These are phyloP conservation scores for Talaromyces verruculosus DNA, from an alignment of 2,329 filamentous ascomycete species.

Conservation along the genomic window DNA sequence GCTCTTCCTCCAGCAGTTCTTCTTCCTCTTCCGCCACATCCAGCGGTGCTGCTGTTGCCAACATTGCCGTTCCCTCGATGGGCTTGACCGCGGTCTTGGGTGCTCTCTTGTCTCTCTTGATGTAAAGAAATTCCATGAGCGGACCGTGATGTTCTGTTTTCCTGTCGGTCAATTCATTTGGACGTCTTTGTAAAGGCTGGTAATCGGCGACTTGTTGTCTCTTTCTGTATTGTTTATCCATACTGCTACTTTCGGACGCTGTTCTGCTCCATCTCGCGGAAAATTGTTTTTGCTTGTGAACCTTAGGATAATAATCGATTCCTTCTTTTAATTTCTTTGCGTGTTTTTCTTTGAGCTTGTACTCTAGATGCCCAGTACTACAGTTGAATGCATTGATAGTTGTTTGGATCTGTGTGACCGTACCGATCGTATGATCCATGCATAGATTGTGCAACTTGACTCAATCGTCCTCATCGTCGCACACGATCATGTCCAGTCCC, in stretches of 20 bases:
- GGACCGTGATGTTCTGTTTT: slow-evolving; percentile 37
- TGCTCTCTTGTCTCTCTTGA: slow-evolving; percentile 46
- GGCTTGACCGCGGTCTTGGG: slow-evolving; percentile 48
- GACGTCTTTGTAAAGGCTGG: slow-evolving; percentile 39
- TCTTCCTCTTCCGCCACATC: slow-evolving; percentile 33
- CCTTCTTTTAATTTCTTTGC: slow-evolving; percentile 23
- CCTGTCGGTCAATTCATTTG: slow-evolving; percentile 23
- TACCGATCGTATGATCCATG: neutral
- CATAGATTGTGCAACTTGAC: neutral
- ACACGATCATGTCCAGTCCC: neutral
- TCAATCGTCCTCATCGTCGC: neutral
- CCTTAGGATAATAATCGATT: slow-evolving; percentile 46
- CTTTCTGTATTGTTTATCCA: slow-evolving; percentile 16
- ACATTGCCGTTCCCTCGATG: slow-evolving; percentile 37
- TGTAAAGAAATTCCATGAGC: slow-evolving; percentile 41
- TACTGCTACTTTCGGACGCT: slow-evolving; percentile 15
- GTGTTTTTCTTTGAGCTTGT: neutral
- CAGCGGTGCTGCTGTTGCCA: slow-evolving; percentile 40
- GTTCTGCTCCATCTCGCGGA: slow-evolving; percentile 17
- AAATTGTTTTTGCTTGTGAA: slow-evolving; percentile 23
- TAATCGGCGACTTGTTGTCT: slow-evolving; percentile 36
- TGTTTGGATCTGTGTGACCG: neutral
- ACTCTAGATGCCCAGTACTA: slow-evolving; percentile 8
- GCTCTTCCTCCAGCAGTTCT: slow-evolving; percentile 12
- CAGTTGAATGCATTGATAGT: slow-evolving; percentile 4